A percentile compares a stretch with the other conserved stretches of the same genome.
Evolutionary conservation across 352 stramenopile species (phyloP).

Genomic region (Pythium angustatum): DNA sequence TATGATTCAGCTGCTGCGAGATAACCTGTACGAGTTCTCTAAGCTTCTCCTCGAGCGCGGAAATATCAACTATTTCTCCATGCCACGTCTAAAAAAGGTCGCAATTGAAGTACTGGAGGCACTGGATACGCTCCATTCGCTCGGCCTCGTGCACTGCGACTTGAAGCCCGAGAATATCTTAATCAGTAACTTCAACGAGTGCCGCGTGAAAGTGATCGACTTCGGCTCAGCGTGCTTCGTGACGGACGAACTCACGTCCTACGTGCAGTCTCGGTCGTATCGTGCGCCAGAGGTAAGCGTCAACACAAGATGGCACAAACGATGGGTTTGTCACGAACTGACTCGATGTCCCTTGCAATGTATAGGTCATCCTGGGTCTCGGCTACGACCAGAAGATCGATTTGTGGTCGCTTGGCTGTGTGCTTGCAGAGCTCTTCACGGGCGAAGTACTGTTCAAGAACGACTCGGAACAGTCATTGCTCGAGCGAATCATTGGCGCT

Average conservation of each 20-base stretch:
- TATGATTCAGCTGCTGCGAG: slow-evolving; percentile 81
- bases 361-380: slow-evolving; percentile 95
- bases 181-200: slow-evolving; percentile 86
- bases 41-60: slow-evolving; percentile 77
- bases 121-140: slow-evolving; percentile 83
- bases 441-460: slow-evolving; percentile 89
- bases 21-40: slow-evolving; percentile 99
- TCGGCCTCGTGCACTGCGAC: slow-evolving; percentile 97
- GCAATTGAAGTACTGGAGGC: slow-evolving; percentile 94
- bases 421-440: slow-evolving; percentile 87
- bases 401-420: slow-evolving; percentile 88
- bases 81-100: slow-evolving; percentile 92
- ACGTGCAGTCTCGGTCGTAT: slow-evolving; percentile 98
- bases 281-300: slow-evolving; percentile 95
- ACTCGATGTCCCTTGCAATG: too few species aligned
- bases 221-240: slow-evolving; percentile 97
- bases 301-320: too few species aligned
- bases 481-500: slow-evolving; percentile 89
- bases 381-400: slow-evolving; percentile 87
- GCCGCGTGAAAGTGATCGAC: slow-evolving; percentile 97
- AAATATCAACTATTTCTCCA: slow-evolving; percentile 94
- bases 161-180: slow-evolving; percentile 99
- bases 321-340: too few species aligned
- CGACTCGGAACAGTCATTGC: slow-evolving; percentile 89
- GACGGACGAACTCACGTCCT: slow-evolving; percentile 94